Base-by-base conservation (phyloP, 2,329 filamentous ascomycete species). In the Ceratocystis albifundus region DNA sequence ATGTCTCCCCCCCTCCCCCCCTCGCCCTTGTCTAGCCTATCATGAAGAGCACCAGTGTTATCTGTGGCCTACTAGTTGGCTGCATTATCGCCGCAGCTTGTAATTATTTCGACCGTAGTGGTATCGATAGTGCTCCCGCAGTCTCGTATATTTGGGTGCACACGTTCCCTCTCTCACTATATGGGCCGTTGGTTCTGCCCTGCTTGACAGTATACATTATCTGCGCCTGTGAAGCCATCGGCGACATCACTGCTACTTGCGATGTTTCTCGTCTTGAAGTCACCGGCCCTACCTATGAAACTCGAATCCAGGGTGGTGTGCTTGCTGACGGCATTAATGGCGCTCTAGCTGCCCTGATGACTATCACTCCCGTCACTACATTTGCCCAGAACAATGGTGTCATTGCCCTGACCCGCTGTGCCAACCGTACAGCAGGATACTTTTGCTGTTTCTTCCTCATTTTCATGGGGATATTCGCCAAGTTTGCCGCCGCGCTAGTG, bases 351-450 rank as follows among this genome's bases (percentile, higher is more conserved):
- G 88, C 85, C 0, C 81, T 94, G 41, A 88, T 86, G 77, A 93
- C 89, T 61, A 88, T 90, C 70, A 89, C 88, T 0, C 88, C 89
- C 36, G 89, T 92, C 83, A 86, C 84, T 1, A 88, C 86, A 0
- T 92, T 92, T 70, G 89, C 89, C 0, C 88, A 92, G 74, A 93
- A 93, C 77, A 92, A 93, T 73, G 89, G 89, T 45, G 88, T 93
- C 64, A 92, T 94, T 68, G 87, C 89, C 0, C 79, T 94, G 57
- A 94, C 89, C 0, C 82, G 88, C 17, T 93, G 89, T 73, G 89
- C 89, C 0, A 93, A 90, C 74, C 84, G 89, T 65, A 88, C 85
- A 61, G 90, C 89, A 4, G 90, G 90, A 3, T 91, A 90, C 73
- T 88, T 86, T 62, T 88, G 86, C 72, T 90, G 82, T 73, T 80